phyloP scores from a whole-genome alignment of 768 basidiomycete species.

The Tylopilus vinaceipallidus region DNA sequence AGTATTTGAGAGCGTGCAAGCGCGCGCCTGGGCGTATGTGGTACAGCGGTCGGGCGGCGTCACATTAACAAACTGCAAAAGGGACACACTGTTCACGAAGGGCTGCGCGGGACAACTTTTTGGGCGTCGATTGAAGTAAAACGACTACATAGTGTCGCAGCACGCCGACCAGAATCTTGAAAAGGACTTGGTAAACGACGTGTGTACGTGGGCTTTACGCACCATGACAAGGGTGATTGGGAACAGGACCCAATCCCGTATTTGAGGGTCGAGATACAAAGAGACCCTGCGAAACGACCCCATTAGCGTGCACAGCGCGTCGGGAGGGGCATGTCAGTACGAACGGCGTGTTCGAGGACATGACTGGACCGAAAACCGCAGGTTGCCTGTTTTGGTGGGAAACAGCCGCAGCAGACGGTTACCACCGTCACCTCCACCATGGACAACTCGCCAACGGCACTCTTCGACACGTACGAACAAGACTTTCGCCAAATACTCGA shows the following conservation, averaged over 20 bases:
- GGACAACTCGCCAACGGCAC: conserved; percentile 79
- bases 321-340: conserved; percentile 9
- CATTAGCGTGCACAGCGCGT: conserved; percentile 11
- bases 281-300: conserved; percentile 36
- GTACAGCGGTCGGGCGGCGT: background rate
- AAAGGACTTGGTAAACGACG: conserved; percentile 3
- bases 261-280: conserved; percentile 89
- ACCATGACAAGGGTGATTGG: conserved; percentile 98
- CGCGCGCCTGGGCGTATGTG: conserved; percentile 52
- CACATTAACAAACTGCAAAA: conserved; percentile 3
- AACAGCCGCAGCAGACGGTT: conserved; percentile 17
- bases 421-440: conserved; percentile 38
- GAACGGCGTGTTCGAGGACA: conserved; percentile 36
- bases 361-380: conserved; percentile 21
- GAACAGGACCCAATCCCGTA: conserved; percentile 91
- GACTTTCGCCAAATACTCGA: conserved; percentile 85
- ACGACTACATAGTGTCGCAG: conserved; percentile 90
- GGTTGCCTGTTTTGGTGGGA: conserved; percentile 27
- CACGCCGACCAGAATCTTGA: conserved; percentile 87
- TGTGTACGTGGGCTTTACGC: conserved; percentile 22
- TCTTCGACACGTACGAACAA: conserved; percentile 91
- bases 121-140: conserved; percentile 79
- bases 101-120: conserved; percentile 71
- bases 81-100: conserved; percentile 88
- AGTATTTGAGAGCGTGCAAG: conserved; percentile 82